Percentiles rank a stretch among this genome's conserved stretches.
phyloP scores from a whole-genome alignment of 2,329 filamentous ascomycete species.

The Alternaria incomplexa region DNA sequence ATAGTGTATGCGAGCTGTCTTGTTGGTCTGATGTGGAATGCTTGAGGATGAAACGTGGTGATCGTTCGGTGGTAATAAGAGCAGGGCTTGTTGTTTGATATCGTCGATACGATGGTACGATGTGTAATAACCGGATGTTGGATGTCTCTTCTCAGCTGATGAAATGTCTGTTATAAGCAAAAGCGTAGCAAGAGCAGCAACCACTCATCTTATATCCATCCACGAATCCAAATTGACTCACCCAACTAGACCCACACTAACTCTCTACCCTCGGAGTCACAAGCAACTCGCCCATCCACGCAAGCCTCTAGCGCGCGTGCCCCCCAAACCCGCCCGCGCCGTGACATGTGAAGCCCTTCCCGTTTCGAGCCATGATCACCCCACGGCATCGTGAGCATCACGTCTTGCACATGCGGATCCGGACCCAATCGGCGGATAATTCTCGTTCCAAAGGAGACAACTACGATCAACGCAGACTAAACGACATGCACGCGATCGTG shows the following conservation, averaged over 20 bases:
- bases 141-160: neutral
- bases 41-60: neutral
- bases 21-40: neutral
- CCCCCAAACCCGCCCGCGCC: neutral
- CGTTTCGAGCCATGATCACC: conserved; percentile 18
- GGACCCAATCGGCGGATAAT: conserved; percentile 11
- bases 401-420: conserved; percentile 12
- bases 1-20: neutral
- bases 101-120: neutral
- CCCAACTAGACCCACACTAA: conserved; percentile 3
- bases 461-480: neutral
- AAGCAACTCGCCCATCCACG: neutral
- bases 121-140: neutral
- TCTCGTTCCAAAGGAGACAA: conserved; percentile 3
- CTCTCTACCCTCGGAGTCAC: conserved; percentile 16
- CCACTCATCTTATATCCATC: conserved; percentile 6
- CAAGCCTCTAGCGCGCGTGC: neutral
- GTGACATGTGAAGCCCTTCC: conserved; percentile 2
- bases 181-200: neutral
- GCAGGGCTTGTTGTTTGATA: neutral
- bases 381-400: conserved; percentile 16
- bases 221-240: neutral
- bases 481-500: neutral
- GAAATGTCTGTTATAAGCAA: neutral
- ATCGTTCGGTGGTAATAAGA: neutral